Conservation (phyloP, 352 stramenopile species). For the Pythium folliculosum region DNA sequence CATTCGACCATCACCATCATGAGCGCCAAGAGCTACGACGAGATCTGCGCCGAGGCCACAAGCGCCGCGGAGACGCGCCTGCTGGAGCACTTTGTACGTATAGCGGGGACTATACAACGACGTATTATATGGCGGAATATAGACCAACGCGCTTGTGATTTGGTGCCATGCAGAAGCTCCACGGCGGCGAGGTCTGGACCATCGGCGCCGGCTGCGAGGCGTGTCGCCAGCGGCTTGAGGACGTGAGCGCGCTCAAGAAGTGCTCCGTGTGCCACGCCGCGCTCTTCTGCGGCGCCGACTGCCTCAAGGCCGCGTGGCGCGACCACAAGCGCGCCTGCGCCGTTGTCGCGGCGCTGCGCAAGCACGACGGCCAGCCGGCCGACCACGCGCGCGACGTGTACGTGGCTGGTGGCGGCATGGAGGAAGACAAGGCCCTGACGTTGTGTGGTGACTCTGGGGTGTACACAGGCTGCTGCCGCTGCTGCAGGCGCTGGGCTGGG, state of each 20-base stretch:
- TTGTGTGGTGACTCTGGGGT: not conserved
- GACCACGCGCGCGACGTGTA: constrained; percentile 2
- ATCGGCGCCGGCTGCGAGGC: constrained; percentile 59
- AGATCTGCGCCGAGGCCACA: constrained; percentile 60
- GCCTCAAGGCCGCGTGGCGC: constrained; percentile 59
- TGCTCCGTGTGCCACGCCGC: constrained; percentile 60
- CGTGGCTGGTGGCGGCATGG: not conserved
- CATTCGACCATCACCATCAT: not conserved
- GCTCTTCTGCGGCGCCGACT: constrained; percentile 67
- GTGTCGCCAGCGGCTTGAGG: constrained; percentile 50
- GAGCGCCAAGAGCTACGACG: constrained; percentile 58
- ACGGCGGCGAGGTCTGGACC: constrained; percentile 73
- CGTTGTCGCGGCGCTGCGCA: constrained; percentile 58
- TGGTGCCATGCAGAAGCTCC: constrained; percentile 42
- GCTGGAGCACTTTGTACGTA: constrained; percentile 66
- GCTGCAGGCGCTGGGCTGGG: constrained; percentile 46
- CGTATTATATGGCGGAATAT: too few species aligned
- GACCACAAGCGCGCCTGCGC: constrained; percentile 61
- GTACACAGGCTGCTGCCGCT: constrained; percentile 37
- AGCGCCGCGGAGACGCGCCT: constrained; percentile 63
- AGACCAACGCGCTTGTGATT: not conserved
- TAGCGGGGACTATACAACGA: too few species aligned
- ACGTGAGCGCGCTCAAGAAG: constrained; percentile 56
- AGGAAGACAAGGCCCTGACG: not conserved
- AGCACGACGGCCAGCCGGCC: constrained; percentile 13